Evolutionary conservation across 495 filamentous ascomycete genomes (phyloP).

Genomic region (Daldinia bambusicola): DNA sequence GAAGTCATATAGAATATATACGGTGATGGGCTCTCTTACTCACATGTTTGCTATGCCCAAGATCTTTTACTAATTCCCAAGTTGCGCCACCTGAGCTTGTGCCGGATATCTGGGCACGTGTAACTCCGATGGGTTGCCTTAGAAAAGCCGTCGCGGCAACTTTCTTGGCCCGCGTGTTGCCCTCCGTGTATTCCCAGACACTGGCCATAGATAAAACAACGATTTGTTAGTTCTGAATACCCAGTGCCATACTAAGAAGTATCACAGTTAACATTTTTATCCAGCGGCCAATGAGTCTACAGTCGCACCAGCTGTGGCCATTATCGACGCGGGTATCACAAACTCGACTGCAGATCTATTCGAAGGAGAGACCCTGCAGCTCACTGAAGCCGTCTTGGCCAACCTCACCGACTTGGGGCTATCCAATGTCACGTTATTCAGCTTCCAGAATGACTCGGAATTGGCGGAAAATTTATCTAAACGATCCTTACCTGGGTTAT

Average conservation of each 20-base stretch:
- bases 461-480: conserved; percentile 25
- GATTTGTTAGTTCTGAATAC: conserved; percentile 23
- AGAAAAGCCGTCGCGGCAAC: conserved; percentile 14
- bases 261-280: conserved; percentile 6
- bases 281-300: conserved; percentile 35
- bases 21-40: conserved; percentile 7
- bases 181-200: conserved; percentile 22
- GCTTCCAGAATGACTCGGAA: conserved; percentile 39
- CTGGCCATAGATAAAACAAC: conserved; percentile 28
- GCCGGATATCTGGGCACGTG: conserved; percentile 20
- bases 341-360: conserved; percentile 47
- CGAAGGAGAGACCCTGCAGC: conserved; percentile 53
- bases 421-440: conserved; percentile 44
- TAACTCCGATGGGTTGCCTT: conserved; percentile 27
- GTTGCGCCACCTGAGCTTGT: background rate
- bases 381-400: conserved; percentile 55
- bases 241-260: background rate
- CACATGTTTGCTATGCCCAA: background rate
- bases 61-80: conserved; percentile 7
- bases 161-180: conserved; percentile 14
- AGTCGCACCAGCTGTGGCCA: conserved; percentile 33
- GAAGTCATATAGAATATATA: conserved; percentile 31
- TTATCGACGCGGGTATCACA: conserved; percentile 21
- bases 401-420: conserved; percentile 48
- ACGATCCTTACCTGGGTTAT: conserved; percentile 41